Evolutionary conservation across 73 alveolate genomes (phyloP), one percentile per base, ranked within the genome.

Genomic region (Paramecium sonneborni): DNA sequence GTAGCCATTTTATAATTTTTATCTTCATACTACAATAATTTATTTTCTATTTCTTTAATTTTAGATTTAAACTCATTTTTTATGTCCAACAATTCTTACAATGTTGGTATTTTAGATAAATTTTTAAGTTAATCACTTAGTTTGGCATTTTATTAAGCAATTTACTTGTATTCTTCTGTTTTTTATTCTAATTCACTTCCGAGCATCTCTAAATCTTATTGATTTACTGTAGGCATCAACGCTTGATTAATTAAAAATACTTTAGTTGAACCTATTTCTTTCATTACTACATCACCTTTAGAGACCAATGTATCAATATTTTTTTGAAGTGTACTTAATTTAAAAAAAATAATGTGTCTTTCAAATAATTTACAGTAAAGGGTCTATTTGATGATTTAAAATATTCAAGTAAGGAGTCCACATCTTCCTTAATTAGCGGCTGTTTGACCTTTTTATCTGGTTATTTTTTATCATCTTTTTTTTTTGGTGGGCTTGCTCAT

Each of bases 221-320:
- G 11, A 43, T 79, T 79, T 10, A 79, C 90, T 20, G 26, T 24
- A 18, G 90, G 90, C 90, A 79, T 79, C 18, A 79, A 21, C 7
- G 9, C 56, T 43, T 79, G 55, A 46, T 79, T 79, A 44, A 79
- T 79, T 18, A 79, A 48, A 79, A 43, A 79, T 20, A 79, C 90
- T 46, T 79, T 79, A 14, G 76, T 79, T n/a, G 90, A 39, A 23
- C 90, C 90, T 23, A 79, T 76, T 24, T 79, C 90, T 39, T 79
- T 79, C 72, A 41, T 39, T 20, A 46, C 74, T 57, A 79, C 34
- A 18, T 79, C 90, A 2, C 72, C 90, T 44, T 79, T 79, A 23
- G 69, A 79, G 6, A 79, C 43, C 35, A 79, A 44, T 1, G 46
- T 23, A 43, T 79, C 90, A 24, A 79, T 79, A 23, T 79, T 79